phyloP scores from a whole-genome alignment of 495 filamentous ascomycete species.

The Penicillium angulare region DNA sequence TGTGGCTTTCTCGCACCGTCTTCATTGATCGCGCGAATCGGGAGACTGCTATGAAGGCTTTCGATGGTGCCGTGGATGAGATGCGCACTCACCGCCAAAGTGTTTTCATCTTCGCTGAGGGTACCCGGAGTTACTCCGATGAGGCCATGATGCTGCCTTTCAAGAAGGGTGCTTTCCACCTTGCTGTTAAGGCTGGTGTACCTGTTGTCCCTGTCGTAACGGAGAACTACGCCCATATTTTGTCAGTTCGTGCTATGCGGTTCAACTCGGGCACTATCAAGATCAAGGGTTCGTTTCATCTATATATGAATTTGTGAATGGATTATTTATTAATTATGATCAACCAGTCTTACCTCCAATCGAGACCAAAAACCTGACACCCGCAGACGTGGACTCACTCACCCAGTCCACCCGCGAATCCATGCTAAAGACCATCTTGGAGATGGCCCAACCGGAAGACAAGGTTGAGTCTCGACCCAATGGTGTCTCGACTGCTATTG shows the following conservation, averaged over 20 bases:
- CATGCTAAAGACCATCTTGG: constrained; percentile 75
- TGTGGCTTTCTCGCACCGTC: constrained; percentile 82
- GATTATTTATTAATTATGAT: neutral
- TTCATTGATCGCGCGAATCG: constrained; percentile 92
- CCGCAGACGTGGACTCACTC: constrained; percentile 79
- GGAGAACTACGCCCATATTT: constrained; percentile 79
- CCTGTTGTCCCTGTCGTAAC: constrained; percentile 86
- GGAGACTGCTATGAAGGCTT: constrained; percentile 76
- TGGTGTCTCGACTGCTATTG: constrained; percentile 37
- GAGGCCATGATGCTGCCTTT: constrained; percentile 81
- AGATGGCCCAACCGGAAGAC: constrained; percentile 47
- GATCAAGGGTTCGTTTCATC: constrained; percentile 63
- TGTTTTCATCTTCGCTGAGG: constrained; percentile 94
- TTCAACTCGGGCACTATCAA: constrained; percentile 78
- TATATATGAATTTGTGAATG: neutral
- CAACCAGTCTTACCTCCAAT: constrained; percentile 77
- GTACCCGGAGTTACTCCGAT: constrained; percentile 84
- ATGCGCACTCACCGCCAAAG: constrained; percentile 76
- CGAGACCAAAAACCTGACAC: constrained; percentile 69
- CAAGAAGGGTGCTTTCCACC: constrained; percentile 97
- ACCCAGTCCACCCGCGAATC: constrained; percentile 65
- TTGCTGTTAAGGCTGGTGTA: constrained; percentile 90
- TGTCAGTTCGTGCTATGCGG: constrained; percentile 64
- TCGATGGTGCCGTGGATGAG: constrained; percentile 75
- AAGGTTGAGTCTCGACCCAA: constrained; percentile 24